Base-by-base conservation (phyloP, 2,329 filamentous ascomycete species). In the Aspergillus aculeatinus region DNA sequence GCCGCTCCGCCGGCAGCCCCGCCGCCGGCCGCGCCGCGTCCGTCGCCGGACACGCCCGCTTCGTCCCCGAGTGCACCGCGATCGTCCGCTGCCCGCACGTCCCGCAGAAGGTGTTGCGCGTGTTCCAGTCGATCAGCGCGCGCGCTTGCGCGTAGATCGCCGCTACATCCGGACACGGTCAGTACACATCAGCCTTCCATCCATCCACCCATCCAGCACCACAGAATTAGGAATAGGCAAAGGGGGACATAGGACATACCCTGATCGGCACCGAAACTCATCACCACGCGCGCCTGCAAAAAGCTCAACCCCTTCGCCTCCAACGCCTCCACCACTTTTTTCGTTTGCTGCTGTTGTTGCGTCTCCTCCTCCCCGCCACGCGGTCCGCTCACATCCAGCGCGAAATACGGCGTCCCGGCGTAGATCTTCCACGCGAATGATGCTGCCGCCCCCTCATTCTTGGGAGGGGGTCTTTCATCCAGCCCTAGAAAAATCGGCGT, bases 61-160 rank as follows among this genome's bases (percentile, higher is more conserved):
- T 81, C 16, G 74, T 76, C 39, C 77, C 78, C 5, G 74, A 78
- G 61, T 81, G 78, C 12, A 75, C 66, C 19, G 70, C 72, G 14
- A 97, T 80, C 0, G 92, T 98, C 25, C 85, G 87, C 70, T 90
- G 85, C 35, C 95, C 94, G 76, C 95, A 99, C 58, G 89, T 89
- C 33, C 88, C 92, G 76, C 95, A 99, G 82, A 92, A 99, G 31
- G 89, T 90, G 77, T 96, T 96, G 55, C 94, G 89, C 27, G 83
- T 83, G 78, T 99, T 98, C 95, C 95, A 99, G 79, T 98, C 95
- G 39, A 96, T 81, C 27, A 97, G 82, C 50, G 92, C 90, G 58
- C 94, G 88, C 7, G 92, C 91, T 76, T 96, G 91, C 14, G 92
- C 94, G 68, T 92, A 96, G 50, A 96, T 90, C 53, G 93, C 92